Percentiles rank a stretch among this genome's conserved stretches.
phyloP scores from a whole-genome alignment of 2,329 filamentous ascomycete genomes.

The Cladosporium sphaerospermum region DNA sequence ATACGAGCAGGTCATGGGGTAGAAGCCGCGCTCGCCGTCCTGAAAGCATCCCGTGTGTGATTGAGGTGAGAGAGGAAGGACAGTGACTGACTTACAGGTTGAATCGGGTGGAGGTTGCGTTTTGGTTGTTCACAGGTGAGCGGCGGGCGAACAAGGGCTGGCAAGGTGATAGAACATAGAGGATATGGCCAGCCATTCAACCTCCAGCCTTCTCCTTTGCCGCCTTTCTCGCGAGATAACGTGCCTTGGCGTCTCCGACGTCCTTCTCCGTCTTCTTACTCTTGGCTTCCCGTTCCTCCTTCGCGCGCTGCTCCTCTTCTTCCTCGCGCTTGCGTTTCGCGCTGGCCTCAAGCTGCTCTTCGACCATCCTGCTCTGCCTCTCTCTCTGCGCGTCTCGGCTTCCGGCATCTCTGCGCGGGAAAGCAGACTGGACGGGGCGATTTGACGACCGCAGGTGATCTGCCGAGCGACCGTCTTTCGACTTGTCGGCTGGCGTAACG shows the following conservation, averaged over 20 bases:
- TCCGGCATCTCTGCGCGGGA: slow-evolving; percentile 31
- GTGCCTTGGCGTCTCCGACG: slow-evolving; percentile 70
- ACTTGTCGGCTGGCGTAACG: slow-evolving; percentile 42
- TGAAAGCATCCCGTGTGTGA: slow-evolving; percentile 17
- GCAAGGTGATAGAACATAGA: too few relatives aligned
- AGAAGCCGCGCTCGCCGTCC: slow-evolving; percentile 27
- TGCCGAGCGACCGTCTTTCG: slow-evolving; percentile 17
- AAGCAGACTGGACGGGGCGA: slow-evolving; percentile 22
- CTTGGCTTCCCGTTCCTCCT: slow-evolving; percentile 62
- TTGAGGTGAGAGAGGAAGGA: not conserved
- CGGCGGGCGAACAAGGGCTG: too few relatives aligned
- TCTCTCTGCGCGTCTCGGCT: slow-evolving; percentile 63
- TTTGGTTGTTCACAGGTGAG: too few relatives aligned
- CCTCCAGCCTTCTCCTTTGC: slow-evolving; percentile 52
- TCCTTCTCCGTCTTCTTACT: slow-evolving; percentile 71
- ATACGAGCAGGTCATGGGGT: slow-evolving; percentile 27
- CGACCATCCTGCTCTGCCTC: slow-evolving; percentile 71
- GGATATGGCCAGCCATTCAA: slow-evolving; percentile 12
- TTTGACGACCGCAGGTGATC: slow-evolving; percentile 28
- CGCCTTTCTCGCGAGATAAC: slow-evolving; percentile 70
- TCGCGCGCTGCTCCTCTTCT: slow-evolving; percentile 59
- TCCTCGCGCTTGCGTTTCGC: slow-evolving; percentile 65
- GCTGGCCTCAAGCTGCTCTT: slow-evolving; percentile 66
- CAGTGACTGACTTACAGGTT: not conserved
- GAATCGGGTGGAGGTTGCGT: too few relatives aligned